A percentile compares a stretch with the other conserved stretches of the same genome.
These are phyloP conservation scores for Celoporthe dispersa DNA, from an alignment of 2,329 filamentous ascomycete genomes.

Conservation along the genomic window DNA sequence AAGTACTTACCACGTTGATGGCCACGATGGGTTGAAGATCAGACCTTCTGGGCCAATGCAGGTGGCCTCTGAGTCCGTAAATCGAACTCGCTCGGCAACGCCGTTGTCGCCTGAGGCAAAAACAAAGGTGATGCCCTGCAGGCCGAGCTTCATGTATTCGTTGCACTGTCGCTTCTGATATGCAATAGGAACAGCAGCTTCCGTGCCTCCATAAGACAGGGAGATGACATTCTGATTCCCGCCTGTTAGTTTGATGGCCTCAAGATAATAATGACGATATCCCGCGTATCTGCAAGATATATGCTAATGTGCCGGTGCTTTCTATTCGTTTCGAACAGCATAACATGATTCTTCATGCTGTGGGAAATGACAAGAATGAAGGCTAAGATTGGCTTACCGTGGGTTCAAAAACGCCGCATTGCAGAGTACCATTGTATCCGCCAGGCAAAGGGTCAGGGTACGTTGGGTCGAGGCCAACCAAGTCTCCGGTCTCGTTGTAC, in stretches of 20 bases:
- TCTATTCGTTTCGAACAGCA: neutral
- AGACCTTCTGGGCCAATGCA: constrained; percentile 41
- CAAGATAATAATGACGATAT: neutral
- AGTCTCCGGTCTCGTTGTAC: constrained; percentile 52
- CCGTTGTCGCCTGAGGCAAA: constrained; percentile 54
- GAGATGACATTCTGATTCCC: constrained; percentile 52
- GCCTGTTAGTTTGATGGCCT: neutral
- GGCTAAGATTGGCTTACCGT: constrained; percentile 36
- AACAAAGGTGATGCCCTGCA: constrained; percentile 53
- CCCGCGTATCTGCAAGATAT: neutral
- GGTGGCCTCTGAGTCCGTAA: neutral
- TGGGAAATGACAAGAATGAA: no score
- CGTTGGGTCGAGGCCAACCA: constrained; percentile 45
- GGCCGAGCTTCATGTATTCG: constrained; percentile 57
- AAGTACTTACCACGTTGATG: constrained; percentile 45
- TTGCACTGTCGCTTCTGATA: constrained; percentile 58
- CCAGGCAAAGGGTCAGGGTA: constrained; percentile 51
- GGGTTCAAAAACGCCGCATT: constrained; percentile 47
- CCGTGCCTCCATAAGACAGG: constrained; percentile 60
- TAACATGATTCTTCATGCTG: neutral
- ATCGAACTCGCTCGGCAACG: constrained; percentile 34
- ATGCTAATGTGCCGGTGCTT: neutral
- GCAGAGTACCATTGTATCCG: constrained; percentile 52
- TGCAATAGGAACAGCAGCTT: constrained; percentile 54
- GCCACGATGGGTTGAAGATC: constrained; percentile 54